Percentiles rank a stretch among this genome's conserved stretches.
phyloP scores from a whole-genome alignment of 805 yeast genomes.

The Monosporozyma solicola region DNA sequence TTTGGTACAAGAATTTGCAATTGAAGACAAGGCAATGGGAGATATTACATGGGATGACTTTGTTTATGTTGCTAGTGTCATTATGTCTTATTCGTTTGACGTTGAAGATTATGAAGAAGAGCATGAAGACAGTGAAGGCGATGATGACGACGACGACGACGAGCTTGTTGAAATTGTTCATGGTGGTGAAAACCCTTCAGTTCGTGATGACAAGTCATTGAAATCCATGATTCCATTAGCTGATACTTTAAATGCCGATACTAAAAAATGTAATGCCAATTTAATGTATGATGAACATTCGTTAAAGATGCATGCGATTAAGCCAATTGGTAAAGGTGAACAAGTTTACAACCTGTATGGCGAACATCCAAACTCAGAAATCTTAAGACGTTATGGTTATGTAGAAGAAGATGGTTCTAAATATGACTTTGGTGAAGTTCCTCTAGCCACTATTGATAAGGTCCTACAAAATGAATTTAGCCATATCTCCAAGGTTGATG shows the following conservation, averaged over 20 bases:
- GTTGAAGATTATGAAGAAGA: conserved; percentile 40
- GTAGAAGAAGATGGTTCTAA: conserved; percentile 67
- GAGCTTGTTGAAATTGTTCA: conserved; percentile 9
- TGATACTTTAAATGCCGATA: conserved; percentile 82
- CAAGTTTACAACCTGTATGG: conserved; percentile 88
- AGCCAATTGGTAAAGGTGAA: conserved; percentile 49
- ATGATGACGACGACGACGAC: conserved; percentile 33
- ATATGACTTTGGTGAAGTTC: conserved; percentile 74
- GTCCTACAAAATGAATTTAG: conserved; percentile 27
- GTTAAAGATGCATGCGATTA: conserved; percentile 65
- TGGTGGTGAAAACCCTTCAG: conserved; percentile 11
- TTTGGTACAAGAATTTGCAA: conserved; percentile 15
- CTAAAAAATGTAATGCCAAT: conserved; percentile 66
- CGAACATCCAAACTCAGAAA: conserved; percentile 84
- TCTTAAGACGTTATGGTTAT: conserved; percentile 84
- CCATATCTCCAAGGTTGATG: conserved; percentile 23
- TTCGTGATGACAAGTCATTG: conserved; percentile 34
- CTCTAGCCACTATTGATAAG: conserved; percentile 29
- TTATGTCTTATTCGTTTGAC: conserved; percentile 89
- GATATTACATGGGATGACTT: conserved; percentile 47
- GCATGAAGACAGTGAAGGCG: conserved; percentile 27
- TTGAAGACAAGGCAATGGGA: conserved; percentile 23
- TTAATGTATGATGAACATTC: conserved; percentile 40
- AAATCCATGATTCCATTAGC: conserved; percentile 93
- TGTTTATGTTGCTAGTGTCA: conserved; percentile 64